Evolutionary conservation across 192 early-diverging fungal genomes (phyloP).

Genomic region (Coemansia erecta): DNA sequence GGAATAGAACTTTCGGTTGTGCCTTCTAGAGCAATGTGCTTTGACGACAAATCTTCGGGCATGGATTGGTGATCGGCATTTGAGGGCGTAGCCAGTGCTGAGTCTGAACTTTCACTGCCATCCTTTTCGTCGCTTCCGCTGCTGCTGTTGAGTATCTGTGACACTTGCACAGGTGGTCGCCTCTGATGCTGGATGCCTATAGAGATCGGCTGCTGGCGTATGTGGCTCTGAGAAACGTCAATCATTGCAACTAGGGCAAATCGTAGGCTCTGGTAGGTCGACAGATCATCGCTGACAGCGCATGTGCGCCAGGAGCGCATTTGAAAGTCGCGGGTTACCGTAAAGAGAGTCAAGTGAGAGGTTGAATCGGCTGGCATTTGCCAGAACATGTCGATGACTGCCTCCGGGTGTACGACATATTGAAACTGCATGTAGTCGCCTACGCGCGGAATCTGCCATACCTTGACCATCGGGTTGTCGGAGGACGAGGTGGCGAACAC

Average conservation of each 20-base stretch:
- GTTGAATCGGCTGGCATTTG: background rate
- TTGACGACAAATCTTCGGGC: background rate
- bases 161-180: background rate
- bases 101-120: background rate
- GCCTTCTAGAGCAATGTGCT: background rate
- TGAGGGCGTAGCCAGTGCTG: too few relatives aligned
- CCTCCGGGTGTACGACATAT: slow-evolving; percentile 32
- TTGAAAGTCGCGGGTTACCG: slow-evolving; percentile 11
- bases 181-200: background rate
- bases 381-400: slow-evolving; percentile 35
- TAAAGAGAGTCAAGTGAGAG: slow-evolving; percentile 13
- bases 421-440: slow-evolving; percentile 29
- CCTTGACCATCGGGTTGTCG: slow-evolving; percentile 28
- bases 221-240: too few relatives aligned
- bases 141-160: background rate
- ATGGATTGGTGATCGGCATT: too few relatives aligned
- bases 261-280: background rate
- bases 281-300: background rate
- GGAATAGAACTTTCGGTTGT: background rate
- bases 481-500: slow-evolving; percentile 30
- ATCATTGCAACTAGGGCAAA: background rate
- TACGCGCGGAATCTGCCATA: slow-evolving; percentile 28
- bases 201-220: background rate
- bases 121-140: background rate
- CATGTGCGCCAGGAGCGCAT: slow-evolving; percentile 26